Evolutionary conservation across 78 protist genomes (phyloP).

Genomic region (Isochrysis galbana): DNA sequence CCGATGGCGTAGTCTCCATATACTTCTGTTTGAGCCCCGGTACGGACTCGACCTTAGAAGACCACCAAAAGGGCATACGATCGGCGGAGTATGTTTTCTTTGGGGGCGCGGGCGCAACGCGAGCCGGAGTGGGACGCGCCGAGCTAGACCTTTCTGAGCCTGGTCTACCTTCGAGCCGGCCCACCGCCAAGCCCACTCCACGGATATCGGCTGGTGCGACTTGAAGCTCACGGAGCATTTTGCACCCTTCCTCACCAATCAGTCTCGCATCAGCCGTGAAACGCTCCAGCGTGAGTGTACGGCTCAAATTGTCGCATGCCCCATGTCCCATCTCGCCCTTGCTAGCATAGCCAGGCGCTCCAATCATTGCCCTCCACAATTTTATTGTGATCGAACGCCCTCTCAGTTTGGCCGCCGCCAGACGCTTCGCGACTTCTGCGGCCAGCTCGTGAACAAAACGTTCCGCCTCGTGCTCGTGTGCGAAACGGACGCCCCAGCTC

Average conservation of each 20-base stretch:
- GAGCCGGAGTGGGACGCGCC: too few species aligned
- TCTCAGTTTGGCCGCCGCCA: neutral
- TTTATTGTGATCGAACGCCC: neutral
- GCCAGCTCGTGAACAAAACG: neutral
- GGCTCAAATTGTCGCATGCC: neutral
- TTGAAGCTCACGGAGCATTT: neutral
- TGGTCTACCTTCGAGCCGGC: neutral
- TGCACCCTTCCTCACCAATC: neutral
- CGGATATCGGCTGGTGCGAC: neutral
- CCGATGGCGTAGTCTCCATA: too few species aligned
- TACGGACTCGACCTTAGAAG: too few species aligned
- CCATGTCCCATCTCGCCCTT: constrained; percentile 34
- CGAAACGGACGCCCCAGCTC: constrained; percentile 45
- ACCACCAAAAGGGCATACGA: too few species aligned
- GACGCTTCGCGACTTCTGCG: neutral
- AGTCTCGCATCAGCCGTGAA: neutral
- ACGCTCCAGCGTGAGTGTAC: neutral
- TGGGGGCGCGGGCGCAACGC: neutral
- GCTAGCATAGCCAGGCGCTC: neutral
- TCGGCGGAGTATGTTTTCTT: too few species aligned
- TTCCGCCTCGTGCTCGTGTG: neutral
- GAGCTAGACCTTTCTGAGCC: neutral
- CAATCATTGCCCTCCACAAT: constrained; percentile 16
- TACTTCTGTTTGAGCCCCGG: too few species aligned
- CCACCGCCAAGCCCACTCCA: neutral